Conservation (phyloP, 2,329 filamentous ascomycete species). For the Teratosphaeria viscida region DNA sequence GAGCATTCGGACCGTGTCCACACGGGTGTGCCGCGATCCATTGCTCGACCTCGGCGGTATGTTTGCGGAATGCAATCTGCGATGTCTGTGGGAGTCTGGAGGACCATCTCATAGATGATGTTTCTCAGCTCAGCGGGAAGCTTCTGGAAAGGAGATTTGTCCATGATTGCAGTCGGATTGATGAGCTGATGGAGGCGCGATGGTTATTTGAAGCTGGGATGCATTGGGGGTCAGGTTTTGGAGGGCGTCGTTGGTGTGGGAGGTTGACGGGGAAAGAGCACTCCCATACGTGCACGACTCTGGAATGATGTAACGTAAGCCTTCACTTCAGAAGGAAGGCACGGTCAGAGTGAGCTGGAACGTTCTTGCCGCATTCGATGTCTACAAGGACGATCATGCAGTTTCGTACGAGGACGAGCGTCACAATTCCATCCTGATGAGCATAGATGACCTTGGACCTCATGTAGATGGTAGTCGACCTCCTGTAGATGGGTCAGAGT, state of each 20-base stretch:
- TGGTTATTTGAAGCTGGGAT: too few species aligned
- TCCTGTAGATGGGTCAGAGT: too few species aligned
- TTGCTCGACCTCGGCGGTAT: neutral
- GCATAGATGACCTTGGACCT: neutral
- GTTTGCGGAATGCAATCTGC: neutral
- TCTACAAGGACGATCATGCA: neutral
- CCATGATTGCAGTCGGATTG: neutral
- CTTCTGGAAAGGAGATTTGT: neutral
- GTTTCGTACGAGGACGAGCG: too few species aligned
- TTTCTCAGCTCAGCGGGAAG: neutral
- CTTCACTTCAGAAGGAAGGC: neutral
- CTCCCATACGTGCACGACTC: neutral
- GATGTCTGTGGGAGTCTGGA: neutral
- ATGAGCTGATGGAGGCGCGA: neutral
- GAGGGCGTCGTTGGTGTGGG: too few species aligned
- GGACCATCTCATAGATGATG: neutral
- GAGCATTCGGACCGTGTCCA: neutral
- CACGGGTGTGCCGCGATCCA: neutral
- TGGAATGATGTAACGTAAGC: neutral
- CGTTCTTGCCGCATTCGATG: neutral
- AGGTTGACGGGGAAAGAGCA: neutral
- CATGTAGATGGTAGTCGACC: neutral
- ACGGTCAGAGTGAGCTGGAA: neutral
- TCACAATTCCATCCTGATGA: too few species aligned
- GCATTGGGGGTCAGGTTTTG: too few species aligned